Evolutionary conservation across 495 filamentous ascomycete genomes (phyloP), one percentile per base, ranked within the genome.

Genomic region (Daldinia childiae): DNA sequence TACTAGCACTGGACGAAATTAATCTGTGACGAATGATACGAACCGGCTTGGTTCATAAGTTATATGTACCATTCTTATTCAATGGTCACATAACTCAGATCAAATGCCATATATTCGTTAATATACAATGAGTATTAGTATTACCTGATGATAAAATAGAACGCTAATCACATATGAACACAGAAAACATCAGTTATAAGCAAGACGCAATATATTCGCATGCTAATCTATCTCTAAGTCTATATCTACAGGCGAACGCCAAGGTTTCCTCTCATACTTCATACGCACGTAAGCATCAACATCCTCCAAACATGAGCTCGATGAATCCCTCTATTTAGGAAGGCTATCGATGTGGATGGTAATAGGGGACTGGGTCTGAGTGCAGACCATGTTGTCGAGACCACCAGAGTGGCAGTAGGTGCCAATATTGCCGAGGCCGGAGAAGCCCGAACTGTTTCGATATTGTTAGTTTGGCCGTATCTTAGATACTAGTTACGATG

Each of bases 301-400:
- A 48, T 48, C 43, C 43, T 48, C 19, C 43, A 57, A 75, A 21
- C 14, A 50, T 27, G 29, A 58, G 24, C 66, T 70, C 34, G 70
- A 64, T 8, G 55, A 74, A 2, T 19, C 27, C 48, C 15, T 77
- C 74, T 58, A 59, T 71, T 34, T 43, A 64, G 48, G 71, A 71
- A 17, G 75, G 72, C 30, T 73, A 38, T 57, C 39, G 41, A 69
- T 38, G 52, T 69, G 43, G 54, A 72, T 55, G 15, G 55, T 48
- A 3, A 48, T 29, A 7, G 68, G 32, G 45, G n/a, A 8, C 17
- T 59, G 1, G 30, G 41, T 38, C 64, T 64, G 63, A 54, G 12
- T 32, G 64, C 69, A 72, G 36, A 64, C 52, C 26, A 36, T 0
- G 59, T 21, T 67, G 54, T 52, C 32, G 8, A 27, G 41, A n/a